Conservation (phyloP, 2,329 filamentous ascomycete genomes). For the Venturia carpophila region DNA sequence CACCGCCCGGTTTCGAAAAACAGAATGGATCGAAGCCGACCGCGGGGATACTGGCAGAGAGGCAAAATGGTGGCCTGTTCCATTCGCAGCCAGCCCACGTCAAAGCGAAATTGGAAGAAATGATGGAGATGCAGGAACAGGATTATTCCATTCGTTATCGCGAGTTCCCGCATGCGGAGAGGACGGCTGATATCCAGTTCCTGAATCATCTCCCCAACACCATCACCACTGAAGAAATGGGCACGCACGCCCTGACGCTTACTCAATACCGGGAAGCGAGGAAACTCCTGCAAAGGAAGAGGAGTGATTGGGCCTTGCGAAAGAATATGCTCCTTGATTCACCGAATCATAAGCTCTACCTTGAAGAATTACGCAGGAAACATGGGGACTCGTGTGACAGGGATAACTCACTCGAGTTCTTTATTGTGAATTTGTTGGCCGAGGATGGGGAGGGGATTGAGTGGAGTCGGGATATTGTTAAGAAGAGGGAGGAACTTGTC, state of each 20-base stretch:
- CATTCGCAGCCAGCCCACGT: neutral
- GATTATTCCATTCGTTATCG: neutral
- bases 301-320: neutral
- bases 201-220: neutral
- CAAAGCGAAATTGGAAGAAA: neutral
- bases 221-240: too few species aligned
- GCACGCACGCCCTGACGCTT: neutral
- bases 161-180: neutral
- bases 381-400: neutral
- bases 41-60: neutral
- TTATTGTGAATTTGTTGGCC: neutral
- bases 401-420: neutral
- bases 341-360: neutral
- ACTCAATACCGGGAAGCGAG: neutral
- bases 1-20: neutral
- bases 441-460: neutral
- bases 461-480: neutral
- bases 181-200: neutral
- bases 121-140: neutral
- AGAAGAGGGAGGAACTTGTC: neutral
- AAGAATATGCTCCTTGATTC: neutral
- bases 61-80: neutral
- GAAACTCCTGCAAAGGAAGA: neutral
- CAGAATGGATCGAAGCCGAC: neutral
- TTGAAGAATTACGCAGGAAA: neutral